These are phyloP conservation scores for Ustilago nuda DNA, from an alignment of 1,284 basidiomycete species.

Conservation along the genomic window DNA sequence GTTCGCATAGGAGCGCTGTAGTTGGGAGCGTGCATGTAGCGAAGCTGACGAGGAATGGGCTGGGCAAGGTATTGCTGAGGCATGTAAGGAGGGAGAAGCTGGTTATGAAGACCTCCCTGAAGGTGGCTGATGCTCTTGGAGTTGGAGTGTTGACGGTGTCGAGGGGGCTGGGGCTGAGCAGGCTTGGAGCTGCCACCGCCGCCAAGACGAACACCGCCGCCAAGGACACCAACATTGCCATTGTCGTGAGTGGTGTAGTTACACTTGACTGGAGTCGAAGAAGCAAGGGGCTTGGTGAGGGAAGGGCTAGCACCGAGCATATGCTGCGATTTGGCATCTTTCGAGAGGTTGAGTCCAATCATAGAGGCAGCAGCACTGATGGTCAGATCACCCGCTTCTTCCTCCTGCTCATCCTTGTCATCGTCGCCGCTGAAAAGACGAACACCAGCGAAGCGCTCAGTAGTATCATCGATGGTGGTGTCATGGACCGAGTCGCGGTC, in stretches of 20 bases:
- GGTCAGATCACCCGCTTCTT: constrained; percentile 43
- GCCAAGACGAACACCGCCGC: constrained; percentile 59
- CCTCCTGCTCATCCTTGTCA: constrained; percentile 22
- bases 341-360: constrained; percentile 29
- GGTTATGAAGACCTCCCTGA: constrained; percentile 27
- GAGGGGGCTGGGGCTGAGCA: constrained; percentile 3
- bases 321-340: background rate
- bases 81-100: constrained; percentile 25
- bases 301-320: background rate
- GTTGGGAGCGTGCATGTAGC: constrained; percentile 16
- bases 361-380: constrained; percentile 29
- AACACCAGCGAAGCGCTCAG: constrained; percentile 36
- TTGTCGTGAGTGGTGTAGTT: constrained; percentile 62
- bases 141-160: constrained; percentile 38
- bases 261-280: constrained; percentile 37
- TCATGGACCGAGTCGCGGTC: constrained; percentile 29
- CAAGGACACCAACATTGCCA: constrained; percentile 62
- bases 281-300: constrained; percentile 7
- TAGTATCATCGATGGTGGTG: constrained; percentile 32
- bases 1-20: constrained; percentile 48
- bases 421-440: constrained; percentile 36
- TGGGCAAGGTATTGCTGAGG: constrained; percentile 8
- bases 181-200: constrained; percentile 19
- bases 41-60: constrained; percentile 6
- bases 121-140: constrained; percentile 45